A percentile compares a stretch with the other conserved stretches of the same genome.
These are phyloP conservation scores for Panaeolus cyanescens DNA, from an alignment of 768 basidiomycete species.

Conservation along the genomic window DNA sequence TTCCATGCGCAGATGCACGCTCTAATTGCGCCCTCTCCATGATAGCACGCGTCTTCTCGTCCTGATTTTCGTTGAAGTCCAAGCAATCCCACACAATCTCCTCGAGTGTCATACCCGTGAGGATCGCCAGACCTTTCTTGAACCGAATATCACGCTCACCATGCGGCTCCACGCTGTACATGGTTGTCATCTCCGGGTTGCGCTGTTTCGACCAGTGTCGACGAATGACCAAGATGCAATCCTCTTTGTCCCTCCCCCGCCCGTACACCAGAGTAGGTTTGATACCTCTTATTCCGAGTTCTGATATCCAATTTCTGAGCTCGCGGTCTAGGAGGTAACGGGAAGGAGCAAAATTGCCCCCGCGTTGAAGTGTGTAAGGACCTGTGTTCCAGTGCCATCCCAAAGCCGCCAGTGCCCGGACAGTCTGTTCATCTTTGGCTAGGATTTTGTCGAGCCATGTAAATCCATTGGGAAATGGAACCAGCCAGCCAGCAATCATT, in stretches of 20 bases:
- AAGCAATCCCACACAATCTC: constrained; percentile 3
- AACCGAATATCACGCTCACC: constrained; percentile 2
- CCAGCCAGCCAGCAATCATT: constrained; percentile 2
- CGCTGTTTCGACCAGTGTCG: background rate
- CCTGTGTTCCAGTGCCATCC: constrained; percentile 1
- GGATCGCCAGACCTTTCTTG: constrained; percentile 1
- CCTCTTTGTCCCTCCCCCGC: background rate
- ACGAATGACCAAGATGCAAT: background rate
- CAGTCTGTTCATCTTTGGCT: background rate
- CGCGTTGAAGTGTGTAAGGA: background rate
- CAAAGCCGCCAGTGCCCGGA: background rate
- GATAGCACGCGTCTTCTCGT: constrained; percentile 3
- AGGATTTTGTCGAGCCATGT: background rate
- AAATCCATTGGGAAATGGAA: background rate
- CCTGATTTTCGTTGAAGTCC: background rate
- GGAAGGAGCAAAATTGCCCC: background rate
- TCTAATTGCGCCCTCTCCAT: constrained; percentile 3
- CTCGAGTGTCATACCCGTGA: background rate
- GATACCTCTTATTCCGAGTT: background rate
- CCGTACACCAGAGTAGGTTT: background rate
- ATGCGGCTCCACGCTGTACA: background rate
- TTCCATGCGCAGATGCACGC: background rate
- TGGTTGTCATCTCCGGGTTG: background rate
- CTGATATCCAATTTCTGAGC: background rate
- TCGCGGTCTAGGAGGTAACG: background rate